phyloP scores from a whole-genome alignment of 1,284 basidiomycete species.

The Mycosarcoma maydis region DNA sequence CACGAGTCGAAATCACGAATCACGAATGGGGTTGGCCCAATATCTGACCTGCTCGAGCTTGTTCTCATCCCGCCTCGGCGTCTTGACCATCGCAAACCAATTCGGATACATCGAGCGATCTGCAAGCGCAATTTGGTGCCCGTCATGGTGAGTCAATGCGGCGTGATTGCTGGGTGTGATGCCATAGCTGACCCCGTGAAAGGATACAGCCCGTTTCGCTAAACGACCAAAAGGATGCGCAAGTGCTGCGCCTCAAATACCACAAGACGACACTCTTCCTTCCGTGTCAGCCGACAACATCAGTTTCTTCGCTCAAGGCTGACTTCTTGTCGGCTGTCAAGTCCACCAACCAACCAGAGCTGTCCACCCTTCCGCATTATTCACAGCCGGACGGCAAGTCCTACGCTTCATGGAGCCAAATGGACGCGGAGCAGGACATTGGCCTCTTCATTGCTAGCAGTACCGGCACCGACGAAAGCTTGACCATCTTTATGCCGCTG shows the following conservation, averaged over 20 bases:
- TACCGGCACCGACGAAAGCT: slow-evolving; percentile 22
- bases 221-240: slow-evolving; percentile 31
- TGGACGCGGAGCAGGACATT: slow-evolving; percentile 28
- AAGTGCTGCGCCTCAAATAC: slow-evolving; percentile 44
- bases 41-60: too few species aligned
- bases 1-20: too few species aligned
- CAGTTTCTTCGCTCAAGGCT: slow-evolving; percentile 22
- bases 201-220: slow-evolving; percentile 22
- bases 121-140: too few species aligned
- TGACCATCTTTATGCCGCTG: slow-evolving; percentile 45
- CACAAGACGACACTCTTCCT: slow-evolving; percentile 44
- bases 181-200: slow-evolving; percentile 2
- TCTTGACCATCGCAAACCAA: too few species aligned
- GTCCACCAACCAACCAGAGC: slow-evolving; percentile 29
- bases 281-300: slow-evolving; percentile 26
- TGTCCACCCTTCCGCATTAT: slow-evolving; percentile 17
- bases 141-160: background rate
- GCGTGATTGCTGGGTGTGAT: too few species aligned
- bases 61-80: too few species aligned
- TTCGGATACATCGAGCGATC: too few species aligned
- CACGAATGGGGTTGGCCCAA: too few species aligned
- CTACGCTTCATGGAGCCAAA: slow-evolving; percentile 26
- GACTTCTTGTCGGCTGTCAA: slow-evolving; percentile 27
- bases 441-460: slow-evolving; percentile 38
- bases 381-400: slow-evolving; percentile 29